phyloP scores from a whole-genome alignment of 345 rosid genomes.

The Turritis glabra region DNA sequence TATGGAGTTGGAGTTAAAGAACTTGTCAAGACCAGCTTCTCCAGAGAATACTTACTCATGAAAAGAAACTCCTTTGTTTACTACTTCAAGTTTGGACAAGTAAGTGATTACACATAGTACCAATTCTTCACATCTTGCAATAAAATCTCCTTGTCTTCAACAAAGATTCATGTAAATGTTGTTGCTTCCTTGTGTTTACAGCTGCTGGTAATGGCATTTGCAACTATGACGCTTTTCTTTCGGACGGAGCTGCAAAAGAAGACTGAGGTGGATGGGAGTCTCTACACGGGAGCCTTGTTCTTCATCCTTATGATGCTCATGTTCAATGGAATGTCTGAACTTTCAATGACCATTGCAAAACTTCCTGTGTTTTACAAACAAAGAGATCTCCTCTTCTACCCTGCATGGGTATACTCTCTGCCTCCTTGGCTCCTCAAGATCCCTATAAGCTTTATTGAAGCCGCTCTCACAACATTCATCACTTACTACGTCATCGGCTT shows the following conservation, averaged over 20 bases:
- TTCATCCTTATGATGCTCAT: constrained; percentile 48
- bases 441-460: constrained; percentile 69
- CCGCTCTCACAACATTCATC: constrained; percentile 56
- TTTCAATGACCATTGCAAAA: constrained; percentile 72
- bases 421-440: constrained; percentile 84
- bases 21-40: constrained; percentile 54
- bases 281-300: constrained; percentile 68
- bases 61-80: constrained; percentile 75
- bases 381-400: constrained; percentile 71
- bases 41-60: constrained; percentile 74
- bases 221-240: constrained; percentile 54
- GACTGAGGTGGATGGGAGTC: constrained; percentile 47
- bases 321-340: constrained; percentile 75
- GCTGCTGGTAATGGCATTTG: constrained; percentile 44
- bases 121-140: neutral
- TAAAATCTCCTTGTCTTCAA: neutral
- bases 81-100: constrained; percentile 68
- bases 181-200: constrained; percentile 28
- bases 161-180: neutral
- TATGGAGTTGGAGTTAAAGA: constrained; percentile 64
- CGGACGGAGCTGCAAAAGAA: constrained; percentile 59
- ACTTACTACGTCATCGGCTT: constrained; percentile 75
- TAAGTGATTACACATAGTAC: constrained; percentile 27
- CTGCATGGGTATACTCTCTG: constrained; percentile 77
- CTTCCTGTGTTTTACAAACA: constrained; percentile 92